Base-by-base conservation (phyloP, 2,329 filamentous ascomycete species). In the Fusarium sp. region DNA sequence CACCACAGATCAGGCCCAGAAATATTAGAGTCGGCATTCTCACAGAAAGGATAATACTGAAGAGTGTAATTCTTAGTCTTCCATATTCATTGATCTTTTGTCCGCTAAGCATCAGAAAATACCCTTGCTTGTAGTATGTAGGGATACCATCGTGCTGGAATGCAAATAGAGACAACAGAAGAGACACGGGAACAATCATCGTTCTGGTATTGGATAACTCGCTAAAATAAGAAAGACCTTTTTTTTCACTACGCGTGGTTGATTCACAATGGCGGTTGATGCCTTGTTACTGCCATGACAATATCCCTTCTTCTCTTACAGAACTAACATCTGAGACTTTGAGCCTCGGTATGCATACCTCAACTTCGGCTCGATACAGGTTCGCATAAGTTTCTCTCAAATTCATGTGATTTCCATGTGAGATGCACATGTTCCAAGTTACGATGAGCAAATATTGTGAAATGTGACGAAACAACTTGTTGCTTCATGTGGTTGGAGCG, bases 321-420 rank as follows among this genome's bases (percentile, higher is more conserved):
- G 8, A 35, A 35, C 33, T 15, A 35, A 35, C 33, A 35, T 9
- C 33, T 33, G 31, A 31, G 29, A 31, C 29, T 6, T 31, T 14
- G 8, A 35, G 33, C 33, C 33, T 35, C 33, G 33, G 33, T 9
- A n/a, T 35, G 33, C 7, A n/a, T 35, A n/a, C 31, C 2, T 4
- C 4, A n/a, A 35, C 13, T 35, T 35, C 33, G n/a, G 33, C 33
- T 35, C 15, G 15, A 17, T 10, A 31, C 15, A 25, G 36, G 48
- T 21, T 13, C 3, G 2, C 6, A 9, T 7, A 11, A 6, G 14
- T 4, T 23, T 2, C 6, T 18, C 5, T n/a, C 1, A 15, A 2
- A 2, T 11, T 21, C 25, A 43, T 6, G 48, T 51, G 36, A 50
- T 40, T 41, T n/a, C 11, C 36, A 43, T 50, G 48, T 43, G 48